A percentile compares a stretch with the other conserved stretches of the same genome.
Conservation (phyloP, 1,284 basidiomycete species). For the Ustilago cynodontis region DNA sequence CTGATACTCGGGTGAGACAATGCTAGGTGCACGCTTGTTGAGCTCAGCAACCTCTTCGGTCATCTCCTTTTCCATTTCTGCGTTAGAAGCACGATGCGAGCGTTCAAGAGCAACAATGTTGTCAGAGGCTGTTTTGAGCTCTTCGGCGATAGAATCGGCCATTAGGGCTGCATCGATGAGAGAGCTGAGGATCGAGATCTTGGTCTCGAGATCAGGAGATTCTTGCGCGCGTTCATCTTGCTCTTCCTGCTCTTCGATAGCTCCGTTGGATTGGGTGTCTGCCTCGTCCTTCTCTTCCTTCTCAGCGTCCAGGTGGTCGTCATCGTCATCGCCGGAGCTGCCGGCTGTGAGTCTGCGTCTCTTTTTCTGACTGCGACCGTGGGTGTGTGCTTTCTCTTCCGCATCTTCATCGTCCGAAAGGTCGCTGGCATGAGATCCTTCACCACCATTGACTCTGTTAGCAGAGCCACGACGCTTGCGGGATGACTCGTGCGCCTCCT, state of each 20-base stretch:
- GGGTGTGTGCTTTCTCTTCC: constrained; percentile 3
- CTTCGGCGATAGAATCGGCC: constrained; percentile 39
- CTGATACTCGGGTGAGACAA: constrained; percentile 43
- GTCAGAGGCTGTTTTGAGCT: constrained; percentile 41
- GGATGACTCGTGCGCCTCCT: constrained; percentile 2
- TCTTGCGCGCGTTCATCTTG: constrained; percentile 18
- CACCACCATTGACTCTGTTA: not conserved
- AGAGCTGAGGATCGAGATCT: constrained; percentile 35
- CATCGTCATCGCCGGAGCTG: constrained; percentile 25
- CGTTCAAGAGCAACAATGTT: constrained; percentile 32
- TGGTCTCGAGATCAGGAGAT: constrained; percentile 45
- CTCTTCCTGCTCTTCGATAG: constrained; percentile 10
- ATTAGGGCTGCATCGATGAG: constrained; percentile 50
- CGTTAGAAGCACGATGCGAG: constrained; percentile 15
- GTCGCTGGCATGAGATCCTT: constrained; percentile 20
- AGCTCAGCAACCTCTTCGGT: constrained; percentile 50
- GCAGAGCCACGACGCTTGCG: constrained; percentile 16
- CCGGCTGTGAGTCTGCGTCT: constrained; percentile 22
- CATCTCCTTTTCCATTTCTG: constrained; percentile 44
- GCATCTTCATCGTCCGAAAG: constrained; percentile 16
- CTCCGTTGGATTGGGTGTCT: constrained; percentile 7
- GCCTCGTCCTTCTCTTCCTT: not conserved
- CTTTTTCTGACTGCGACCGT: constrained; percentile 20
- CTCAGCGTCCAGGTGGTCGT: not conserved
- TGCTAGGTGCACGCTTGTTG: constrained; percentile 48